Base-by-base conservation (phyloP, 2,329 filamentous ascomycete genomes). In the Aphanocladium album region DNA sequence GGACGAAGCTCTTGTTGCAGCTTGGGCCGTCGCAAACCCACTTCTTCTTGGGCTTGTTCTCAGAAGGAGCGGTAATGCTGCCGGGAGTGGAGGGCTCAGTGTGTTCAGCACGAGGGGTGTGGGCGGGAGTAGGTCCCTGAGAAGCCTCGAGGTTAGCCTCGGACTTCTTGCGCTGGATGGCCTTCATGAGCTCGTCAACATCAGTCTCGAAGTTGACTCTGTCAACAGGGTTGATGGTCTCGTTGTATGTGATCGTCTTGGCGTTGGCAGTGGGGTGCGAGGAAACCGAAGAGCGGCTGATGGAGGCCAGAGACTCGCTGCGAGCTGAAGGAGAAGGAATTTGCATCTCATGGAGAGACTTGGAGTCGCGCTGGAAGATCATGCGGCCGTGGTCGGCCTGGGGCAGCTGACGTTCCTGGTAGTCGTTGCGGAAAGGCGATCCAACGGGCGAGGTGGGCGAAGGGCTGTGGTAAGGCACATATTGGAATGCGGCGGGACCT, bases 111-210 rank as follows among this genome's bases (percentile, higher is more conserved):
- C 41, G 16, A 19, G 50, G 60, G 25, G 57, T 53, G 8, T 49
- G 52, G 25, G 52, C 60, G 25, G 60, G 54, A 39, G 62, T 59
- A 54, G 62, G 55, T 1, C 50, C 60, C 33, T 63, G 62, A 14
- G 56, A 49, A 37, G 56, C 54, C 50, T 59, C 66, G 60, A 68
- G 39, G 9, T 67, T 67, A 7, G 76, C 70, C 19, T 73, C 72
- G 16, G 79, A 76, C 23, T 80, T 74, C 68, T 89, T 89, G 49
- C 84, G 78, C 72, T 96, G 92, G 50, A 97, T 93, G 0, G 89
- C 85, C 73, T 89, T 91, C 91, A 97, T 96, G 46, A 98, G 77
- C 46, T 86, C 87, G 71, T 97, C 93, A 41, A 97, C 87, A 62
- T 91, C 85, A 0, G 92, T 96, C n/a, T 84, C 82, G 71, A 93